Conservation (phyloP, 164 flowering plant species). For the Kingdonia uniflora region DNA sequence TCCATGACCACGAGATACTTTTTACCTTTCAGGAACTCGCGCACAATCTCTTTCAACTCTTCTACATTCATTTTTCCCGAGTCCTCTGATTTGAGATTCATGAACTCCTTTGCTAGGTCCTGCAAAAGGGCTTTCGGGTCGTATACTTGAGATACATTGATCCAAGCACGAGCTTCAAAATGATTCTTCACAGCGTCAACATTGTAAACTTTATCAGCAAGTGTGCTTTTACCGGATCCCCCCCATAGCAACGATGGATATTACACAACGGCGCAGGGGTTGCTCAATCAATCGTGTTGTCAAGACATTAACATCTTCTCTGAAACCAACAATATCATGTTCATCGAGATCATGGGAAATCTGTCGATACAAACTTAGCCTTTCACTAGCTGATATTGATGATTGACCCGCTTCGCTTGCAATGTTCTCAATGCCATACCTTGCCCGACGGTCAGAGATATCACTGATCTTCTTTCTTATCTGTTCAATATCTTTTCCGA, state of each 20-base stretch:
- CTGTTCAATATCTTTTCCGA: too few relatives aligned
- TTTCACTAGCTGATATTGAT: not conserved
- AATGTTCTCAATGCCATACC: too few relatives aligned
- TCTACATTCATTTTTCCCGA: not conserved
- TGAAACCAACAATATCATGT: too few relatives aligned
- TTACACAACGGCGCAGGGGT: too few relatives aligned
- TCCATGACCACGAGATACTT: not conserved
- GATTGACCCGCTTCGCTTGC: too few relatives aligned
- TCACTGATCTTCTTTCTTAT: too few relatives aligned
- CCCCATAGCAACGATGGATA: too few relatives aligned
- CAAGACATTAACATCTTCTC: slow-evolving; percentile 7
- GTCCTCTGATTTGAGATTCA: not conserved
- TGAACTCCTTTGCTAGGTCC: not conserved
- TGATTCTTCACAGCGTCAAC: too few relatives aligned
- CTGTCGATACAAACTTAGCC: not conserved
- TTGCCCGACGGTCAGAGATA: too few relatives aligned
- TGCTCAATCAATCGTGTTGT: slow-evolving; percentile 1
- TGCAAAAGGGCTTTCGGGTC: not conserved
- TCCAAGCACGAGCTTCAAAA: too few relatives aligned
- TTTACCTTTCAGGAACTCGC: not conserved
- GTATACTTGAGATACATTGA: not conserved
- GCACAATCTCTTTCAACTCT: not conserved
- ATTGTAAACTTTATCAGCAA: not conserved
- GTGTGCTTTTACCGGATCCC: not conserved
- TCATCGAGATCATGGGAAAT: too few relatives aligned